phyloP scores from a whole-genome alignment of 495 filamentous ascomycete genomes.

The Penicillium antarcticum region DNA sequence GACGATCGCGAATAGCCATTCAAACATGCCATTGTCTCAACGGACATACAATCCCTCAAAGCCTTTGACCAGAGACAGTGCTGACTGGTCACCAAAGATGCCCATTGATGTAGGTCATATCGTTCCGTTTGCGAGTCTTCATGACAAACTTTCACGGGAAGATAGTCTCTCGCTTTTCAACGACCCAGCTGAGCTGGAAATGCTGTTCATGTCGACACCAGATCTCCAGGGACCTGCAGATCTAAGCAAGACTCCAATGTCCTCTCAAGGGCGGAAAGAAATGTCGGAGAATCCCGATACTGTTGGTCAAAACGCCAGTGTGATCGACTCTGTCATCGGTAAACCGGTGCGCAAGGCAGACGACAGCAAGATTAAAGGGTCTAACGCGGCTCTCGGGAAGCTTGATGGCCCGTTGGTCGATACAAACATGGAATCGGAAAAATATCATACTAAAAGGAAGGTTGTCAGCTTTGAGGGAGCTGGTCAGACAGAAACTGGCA shows the following conservation, averaged over 20 bases:
- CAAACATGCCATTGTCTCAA: not conserved
- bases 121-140: conserved; percentile 27
- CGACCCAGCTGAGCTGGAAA: conserved; percentile 28
- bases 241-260: not conserved
- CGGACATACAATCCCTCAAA: not conserved
- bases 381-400: not conserved
- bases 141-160: conserved; percentile 10
- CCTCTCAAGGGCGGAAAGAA: not conserved
- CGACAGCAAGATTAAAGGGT: not conserved
- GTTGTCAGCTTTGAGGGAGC: conserved; percentile 27
- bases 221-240: not conserved
- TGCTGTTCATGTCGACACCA: conserved; percentile 25
- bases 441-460: conserved; percentile 14
- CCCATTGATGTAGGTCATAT: conserved; percentile 10
- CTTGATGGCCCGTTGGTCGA: not conserved
- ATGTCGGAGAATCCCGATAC: not conserved
- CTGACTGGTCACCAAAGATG: not conserved
- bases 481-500: conserved; percentile 1
- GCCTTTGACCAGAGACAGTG: not conserved
- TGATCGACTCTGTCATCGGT: not conserved
- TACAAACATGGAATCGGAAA: not conserved
- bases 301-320: not conserved
- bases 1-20: not conserved
- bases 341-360: not conserved
- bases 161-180: conserved; percentile 13